Conservation (phyloP, 352 stramenopile genomes). For the Pythium aphanidermatum region DNA sequence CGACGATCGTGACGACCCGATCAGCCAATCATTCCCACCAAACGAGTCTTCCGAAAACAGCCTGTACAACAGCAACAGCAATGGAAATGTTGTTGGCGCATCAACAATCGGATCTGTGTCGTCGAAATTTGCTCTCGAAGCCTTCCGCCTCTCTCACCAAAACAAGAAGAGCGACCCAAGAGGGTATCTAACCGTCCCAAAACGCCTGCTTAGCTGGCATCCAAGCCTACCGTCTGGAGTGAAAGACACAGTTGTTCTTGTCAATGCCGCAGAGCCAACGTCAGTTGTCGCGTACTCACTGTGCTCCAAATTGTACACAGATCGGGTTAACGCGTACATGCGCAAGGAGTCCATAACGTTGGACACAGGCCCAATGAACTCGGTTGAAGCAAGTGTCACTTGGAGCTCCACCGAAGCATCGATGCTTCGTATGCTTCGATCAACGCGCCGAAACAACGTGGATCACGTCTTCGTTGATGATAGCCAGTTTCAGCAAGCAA, state of each 20-base stretch:
- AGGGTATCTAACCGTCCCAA: slow-evolving; percentile 74
- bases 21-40: slow-evolving; percentile 57
- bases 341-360: slow-evolving; percentile 39
- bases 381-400: slow-evolving; percentile 12
- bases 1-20: slow-evolving; percentile 58
- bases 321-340: slow-evolving; percentile 70
- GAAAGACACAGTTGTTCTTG: slow-evolving; percentile 66
- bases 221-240: slow-evolving; percentile 65
- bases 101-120: slow-evolving; percentile 63
- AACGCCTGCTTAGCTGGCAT: slow-evolving; percentile 75
- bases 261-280: slow-evolving; percentile 76
- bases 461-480: slow-evolving; percentile 84
- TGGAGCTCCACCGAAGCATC: slow-evolving; percentile 14
- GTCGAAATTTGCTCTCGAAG: slow-evolving; percentile 53
- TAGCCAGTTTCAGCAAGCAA: slow-evolving; percentile 75
- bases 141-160: slow-evolving; percentile 58
- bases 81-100: slow-evolving; percentile 30
- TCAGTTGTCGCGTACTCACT: slow-evolving; percentile 84
- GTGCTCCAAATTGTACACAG: slow-evolving; percentile 76
- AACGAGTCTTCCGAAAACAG: slow-evolving; percentile 45
- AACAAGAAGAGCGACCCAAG: slow-evolving; percentile 43
- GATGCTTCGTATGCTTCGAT: slow-evolving; percentile 68
- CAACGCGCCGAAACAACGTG: slow-evolving; percentile 68
- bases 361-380: slow-evolving; percentile 29
- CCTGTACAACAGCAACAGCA: slow-evolving; percentile 26